Percentiles rank a stretch among this genome's conserved stretches.
Conservation (phyloP, 805 yeast genomes). For the Starmerella stellata region DNA sequence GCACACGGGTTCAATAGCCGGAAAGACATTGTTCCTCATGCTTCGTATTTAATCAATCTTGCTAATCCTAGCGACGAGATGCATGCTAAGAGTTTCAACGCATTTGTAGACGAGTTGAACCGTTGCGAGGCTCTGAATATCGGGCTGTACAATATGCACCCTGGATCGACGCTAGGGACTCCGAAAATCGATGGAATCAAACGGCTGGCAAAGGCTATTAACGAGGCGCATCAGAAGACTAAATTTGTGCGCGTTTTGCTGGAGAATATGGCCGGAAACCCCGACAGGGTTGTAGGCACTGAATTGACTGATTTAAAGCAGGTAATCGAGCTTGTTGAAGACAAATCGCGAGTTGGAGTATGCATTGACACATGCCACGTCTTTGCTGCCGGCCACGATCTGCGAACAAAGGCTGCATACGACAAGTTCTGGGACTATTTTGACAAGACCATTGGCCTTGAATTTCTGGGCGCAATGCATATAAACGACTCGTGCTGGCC, state of each 20-base stretch:
- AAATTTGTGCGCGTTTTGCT: conserved; percentile 67
- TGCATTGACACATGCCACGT: conserved; percentile 94
- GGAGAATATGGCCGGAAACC: conserved; percentile 97
- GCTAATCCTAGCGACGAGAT: conserved; percentile 80
- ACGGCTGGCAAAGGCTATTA: conserved; percentile 61
- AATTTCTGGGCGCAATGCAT: conserved; percentile 66
- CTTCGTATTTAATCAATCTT: conserved; percentile 79
- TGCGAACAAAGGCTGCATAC: conserved; percentile 41
- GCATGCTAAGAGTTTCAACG: conserved; percentile 52
- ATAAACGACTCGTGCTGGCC: conserved; percentile 93
- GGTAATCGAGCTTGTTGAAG: conserved; percentile 61
- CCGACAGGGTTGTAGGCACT: conserved; percentile 64
- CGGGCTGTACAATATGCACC: conserved; percentile 76
- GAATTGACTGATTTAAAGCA: conserved; percentile 52
- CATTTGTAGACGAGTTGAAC: conserved; percentile 68
- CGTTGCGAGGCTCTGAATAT: conserved; percentile 75
- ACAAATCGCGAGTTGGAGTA: conserved; percentile 77
- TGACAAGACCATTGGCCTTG: conserved; percentile 53
- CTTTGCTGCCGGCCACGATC: conserved; percentile 90
- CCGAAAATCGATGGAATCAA: conserved; percentile 47
- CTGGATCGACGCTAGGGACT: conserved; percentile 64
- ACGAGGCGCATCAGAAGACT: conserved; percentile 58
- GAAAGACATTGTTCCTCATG: conserved; percentile 73
- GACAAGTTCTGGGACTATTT: conserved; percentile 56
- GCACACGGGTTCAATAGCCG: conserved; percentile 32